phyloP scores from a whole-genome alignment of 108 stramenopile species.

The Cyclotella cryptica region DNA sequence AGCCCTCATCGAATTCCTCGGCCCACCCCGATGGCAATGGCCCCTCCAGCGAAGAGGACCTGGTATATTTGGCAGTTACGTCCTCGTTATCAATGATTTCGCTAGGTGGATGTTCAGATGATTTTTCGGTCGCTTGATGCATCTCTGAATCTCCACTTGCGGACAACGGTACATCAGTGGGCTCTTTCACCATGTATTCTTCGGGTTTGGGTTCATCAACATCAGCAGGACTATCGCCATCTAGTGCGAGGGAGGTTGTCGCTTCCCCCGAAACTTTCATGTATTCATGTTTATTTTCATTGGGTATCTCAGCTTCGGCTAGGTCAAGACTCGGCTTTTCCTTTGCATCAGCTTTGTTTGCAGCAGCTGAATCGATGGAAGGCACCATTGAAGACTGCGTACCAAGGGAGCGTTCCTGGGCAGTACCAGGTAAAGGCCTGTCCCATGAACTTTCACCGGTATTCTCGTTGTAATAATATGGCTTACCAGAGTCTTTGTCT shows the following conservation, averaged over 20 bases:
- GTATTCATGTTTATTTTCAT: too few relatives aligned
- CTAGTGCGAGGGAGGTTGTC: too few relatives aligned
- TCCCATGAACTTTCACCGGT: conserved; percentile 76
- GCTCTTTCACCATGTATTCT: not conserved
- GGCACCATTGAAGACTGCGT: not conserved
- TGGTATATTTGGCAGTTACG: not conserved
- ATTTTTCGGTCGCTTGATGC: not conserved
- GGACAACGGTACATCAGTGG: not conserved
- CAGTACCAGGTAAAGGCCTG: not conserved
- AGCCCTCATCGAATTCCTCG: not conserved
- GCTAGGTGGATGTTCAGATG: not conserved
- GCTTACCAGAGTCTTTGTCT: conserved; percentile 54
- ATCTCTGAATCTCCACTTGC: not conserved
- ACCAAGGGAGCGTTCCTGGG: not conserved
- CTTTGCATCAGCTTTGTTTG: not conserved
- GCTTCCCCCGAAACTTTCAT: too few relatives aligned
- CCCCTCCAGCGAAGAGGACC: not conserved
- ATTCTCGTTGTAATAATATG: conserved; percentile 70
- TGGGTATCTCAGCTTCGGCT: too few relatives aligned
- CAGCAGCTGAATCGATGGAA: not conserved
- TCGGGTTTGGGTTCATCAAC: not conserved
- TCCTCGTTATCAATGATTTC: not conserved
- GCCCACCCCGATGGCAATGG: too few relatives aligned
- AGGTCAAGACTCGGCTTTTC: too few relatives aligned
- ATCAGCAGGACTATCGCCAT: too few relatives aligned